A percentile compares a stretch with the other conserved stretches of the same genome.
phyloP scores from a whole-genome alignment of 371 early-diverging fungal genomes.

The Nosema muscidifuracis region DNA sequence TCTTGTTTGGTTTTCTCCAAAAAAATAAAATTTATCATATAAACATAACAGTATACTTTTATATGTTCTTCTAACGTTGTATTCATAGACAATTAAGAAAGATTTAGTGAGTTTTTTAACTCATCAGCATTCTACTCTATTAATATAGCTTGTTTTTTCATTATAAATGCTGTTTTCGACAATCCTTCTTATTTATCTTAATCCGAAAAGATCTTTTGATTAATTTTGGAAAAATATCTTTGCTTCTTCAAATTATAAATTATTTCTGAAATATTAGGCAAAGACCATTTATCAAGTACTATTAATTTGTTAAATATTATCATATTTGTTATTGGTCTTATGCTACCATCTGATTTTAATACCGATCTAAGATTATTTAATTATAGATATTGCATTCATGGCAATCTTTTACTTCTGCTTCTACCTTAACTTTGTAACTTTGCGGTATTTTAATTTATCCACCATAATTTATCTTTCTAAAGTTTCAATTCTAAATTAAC shows the following conservation, averaged over 20 bases:
- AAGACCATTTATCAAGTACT: conserved; percentile 4
- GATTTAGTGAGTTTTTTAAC: conserved; percentile 39
- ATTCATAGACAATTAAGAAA: too few species aligned
- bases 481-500: neutral
- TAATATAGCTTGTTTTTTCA: conserved; percentile 33
- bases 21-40: too few species aligned
- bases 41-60: too few species aligned
- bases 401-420: neutral
- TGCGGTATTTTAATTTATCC: neutral
- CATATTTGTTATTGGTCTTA: conserved; percentile 38
- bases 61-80: too few species aligned
- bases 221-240: conserved; percentile 37
- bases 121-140: conserved; percentile 39
- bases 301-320: conserved; percentile 29
- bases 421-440: neutral
- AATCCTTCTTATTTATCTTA: conserved; percentile 3
- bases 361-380: conserved; percentile 14
- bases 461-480: neutral
- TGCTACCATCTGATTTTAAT: conserved; percentile 24
- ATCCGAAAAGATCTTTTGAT: conserved; percentile 47
- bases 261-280: conserved; percentile 35
- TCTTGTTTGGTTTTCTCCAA: too few species aligned
- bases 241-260: conserved; percentile 10
- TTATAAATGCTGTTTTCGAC: conserved; percentile 44
- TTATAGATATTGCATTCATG: conserved; percentile 18